These are phyloP conservation scores for Amphibolis antarctica DNA, from an alignment of 106 monocot genomes.

Conservation along the genomic window DNA sequence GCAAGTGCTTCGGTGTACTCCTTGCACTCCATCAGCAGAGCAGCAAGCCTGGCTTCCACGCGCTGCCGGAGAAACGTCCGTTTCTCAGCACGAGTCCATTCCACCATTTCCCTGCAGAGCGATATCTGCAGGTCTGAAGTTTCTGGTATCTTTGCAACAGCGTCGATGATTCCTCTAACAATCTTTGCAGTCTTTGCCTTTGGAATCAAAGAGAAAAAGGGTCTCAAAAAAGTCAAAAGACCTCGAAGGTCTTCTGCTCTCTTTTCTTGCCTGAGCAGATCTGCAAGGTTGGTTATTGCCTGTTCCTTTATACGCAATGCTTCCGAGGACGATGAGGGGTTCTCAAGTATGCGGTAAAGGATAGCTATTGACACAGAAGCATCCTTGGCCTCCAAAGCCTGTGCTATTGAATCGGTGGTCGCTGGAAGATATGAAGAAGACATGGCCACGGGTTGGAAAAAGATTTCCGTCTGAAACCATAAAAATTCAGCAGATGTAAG, in stretches of 20 bases:
- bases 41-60: slow-evolving; percentile 79
- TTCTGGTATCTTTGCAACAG: slow-evolving; percentile 68
- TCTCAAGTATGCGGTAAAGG: slow-evolving; percentile 54
- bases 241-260: slow-evolving; percentile 56
- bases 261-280: slow-evolving; percentile 65
- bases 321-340: slow-evolving; percentile 66
- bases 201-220: slow-evolving; percentile 64
- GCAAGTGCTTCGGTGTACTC: slow-evolving; percentile 73
- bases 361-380: slow-evolving; percentile 56
- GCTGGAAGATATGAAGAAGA: slow-evolving; percentile 63
- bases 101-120: slow-evolving; percentile 84
- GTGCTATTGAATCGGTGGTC: slow-evolving; percentile 61
- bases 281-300: slow-evolving; percentile 58
- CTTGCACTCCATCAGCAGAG: slow-evolving; percentile 69
- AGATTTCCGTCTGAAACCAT: background rate
- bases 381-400: slow-evolving; percentile 60
- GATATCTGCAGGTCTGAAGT: slow-evolving; percentile 71
- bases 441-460: slow-evolving; percentile 25
- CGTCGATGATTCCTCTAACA: slow-evolving; percentile 67
- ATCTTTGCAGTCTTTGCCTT: slow-evolving; percentile 92
- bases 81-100: slow-evolving; percentile 82
- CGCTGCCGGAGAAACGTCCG: slow-evolving; percentile 84
- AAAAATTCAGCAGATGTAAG: background rate
- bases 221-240: slow-evolving; percentile 65
- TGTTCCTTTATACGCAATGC: slow-evolving; percentile 79